phyloP scores from a whole-genome alignment of 257 asterid genomes.

The Anisodus tanguticus region DNA sequence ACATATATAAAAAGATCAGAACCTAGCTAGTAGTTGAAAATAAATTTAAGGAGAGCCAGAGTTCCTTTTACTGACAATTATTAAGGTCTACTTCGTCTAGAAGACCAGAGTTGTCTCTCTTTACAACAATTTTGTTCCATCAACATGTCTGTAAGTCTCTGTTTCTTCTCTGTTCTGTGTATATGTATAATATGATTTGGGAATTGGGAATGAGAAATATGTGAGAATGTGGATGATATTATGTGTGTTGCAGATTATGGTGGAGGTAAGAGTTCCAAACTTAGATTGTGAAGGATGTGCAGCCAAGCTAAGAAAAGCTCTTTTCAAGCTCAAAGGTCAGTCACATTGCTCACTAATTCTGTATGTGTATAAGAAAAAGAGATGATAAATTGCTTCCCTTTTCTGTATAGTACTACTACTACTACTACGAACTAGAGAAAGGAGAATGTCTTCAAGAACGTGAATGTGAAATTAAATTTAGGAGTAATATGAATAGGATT shows the following conservation, averaged over 20 bases:
- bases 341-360: neutral
- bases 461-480: neutral
- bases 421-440: too few relatives aligned
- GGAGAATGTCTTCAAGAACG: neutral
- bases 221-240: neutral
- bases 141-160: slow-evolving; percentile 67
- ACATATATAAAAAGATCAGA: neutral
- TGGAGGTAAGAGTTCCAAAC: slow-evolving; percentile 82
- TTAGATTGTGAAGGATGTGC: slow-evolving; percentile 89
- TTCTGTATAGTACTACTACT: neutral
- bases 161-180: neutral
- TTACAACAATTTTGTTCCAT: neutral
- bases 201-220: too few relatives aligned
- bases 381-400: neutral
- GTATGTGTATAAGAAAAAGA: neutral
- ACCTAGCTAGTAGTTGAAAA: neutral
- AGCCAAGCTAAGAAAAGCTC: slow-evolving; percentile 60
- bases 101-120: neutral
- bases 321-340: slow-evolving; percentile 74
- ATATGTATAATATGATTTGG: neutral
- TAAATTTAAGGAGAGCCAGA: slow-evolving; percentile 1
- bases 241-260: slow-evolving; percentile 45
- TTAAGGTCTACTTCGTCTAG: neutral
- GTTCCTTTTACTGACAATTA: neutral
- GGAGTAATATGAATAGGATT: neutral